Percentiles rank a stretch among this genome's conserved stretches.
Evolutionary conservation across 306 rosid genomes (phyloP).

Genomic region (Quillaja saponaria): DNA sequence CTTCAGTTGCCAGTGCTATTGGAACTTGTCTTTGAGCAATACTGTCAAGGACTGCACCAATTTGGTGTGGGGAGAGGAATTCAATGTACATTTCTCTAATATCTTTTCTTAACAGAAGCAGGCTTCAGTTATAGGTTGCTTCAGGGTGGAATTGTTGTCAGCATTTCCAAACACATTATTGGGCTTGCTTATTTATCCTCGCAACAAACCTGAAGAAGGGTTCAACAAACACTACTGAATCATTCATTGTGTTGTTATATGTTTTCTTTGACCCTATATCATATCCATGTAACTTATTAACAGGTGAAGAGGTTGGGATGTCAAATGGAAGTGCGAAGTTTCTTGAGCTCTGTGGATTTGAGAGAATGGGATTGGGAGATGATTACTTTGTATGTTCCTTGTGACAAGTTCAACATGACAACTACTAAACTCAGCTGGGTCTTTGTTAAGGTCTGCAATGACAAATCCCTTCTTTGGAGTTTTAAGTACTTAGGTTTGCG

Average conservation of each 20-base stretch:
- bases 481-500: constrained; percentile 37
- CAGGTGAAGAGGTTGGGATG: constrained; percentile 91
- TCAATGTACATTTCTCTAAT: neutral
- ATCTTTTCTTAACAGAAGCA: neutral
- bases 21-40: neutral
- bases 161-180: neutral
- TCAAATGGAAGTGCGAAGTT: constrained; percentile 67
- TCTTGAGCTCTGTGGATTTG: constrained; percentile 88
- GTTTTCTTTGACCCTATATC: neutral
- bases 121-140: neutral
- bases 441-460: constrained; percentile 60
- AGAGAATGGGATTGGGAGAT: constrained; percentile 49
- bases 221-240: neutral
- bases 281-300: constrained; percentile 1
- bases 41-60: neutral
- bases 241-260: neutral
- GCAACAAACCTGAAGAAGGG: neutral
- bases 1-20: neutral
- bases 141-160: neutral
- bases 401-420: constrained; percentile 46
- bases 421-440: constrained; percentile 60
- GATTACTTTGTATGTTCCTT: constrained; percentile 68
- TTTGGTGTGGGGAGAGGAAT: neutral
- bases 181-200: neutral
- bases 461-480: constrained; percentile 89